Percentiles rank a stretch among this genome's conserved stretches.
Evolutionary conservation across 1,284 basidiomycete genomes (phyloP).

Genomic region (Mycena citricolor): DNA sequence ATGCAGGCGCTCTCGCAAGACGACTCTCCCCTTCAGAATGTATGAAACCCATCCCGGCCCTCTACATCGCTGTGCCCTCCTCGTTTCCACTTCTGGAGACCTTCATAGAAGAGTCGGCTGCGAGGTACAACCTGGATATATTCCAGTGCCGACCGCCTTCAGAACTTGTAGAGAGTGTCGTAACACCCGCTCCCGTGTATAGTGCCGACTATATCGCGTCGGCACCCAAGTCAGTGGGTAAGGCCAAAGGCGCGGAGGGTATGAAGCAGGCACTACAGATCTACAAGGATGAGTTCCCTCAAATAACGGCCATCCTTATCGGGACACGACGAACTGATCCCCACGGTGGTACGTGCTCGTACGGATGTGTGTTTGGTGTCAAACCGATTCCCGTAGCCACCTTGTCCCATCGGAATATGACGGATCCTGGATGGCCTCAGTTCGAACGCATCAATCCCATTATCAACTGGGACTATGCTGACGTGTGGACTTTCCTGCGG

Average conservation of each 20-base stretch:
- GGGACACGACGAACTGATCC: constrained; percentile 90
- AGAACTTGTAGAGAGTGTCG: constrained; percentile 45
- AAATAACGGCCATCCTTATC: constrained; percentile 81
- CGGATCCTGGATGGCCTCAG: constrained; percentile 85
- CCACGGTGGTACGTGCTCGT: constrained; percentile 74
- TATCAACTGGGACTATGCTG: constrained; percentile 89
- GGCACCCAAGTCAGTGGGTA: constrained; percentile 39
- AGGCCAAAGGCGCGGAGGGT: constrained; percentile 64
- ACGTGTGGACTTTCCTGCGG: constrained; percentile 89
- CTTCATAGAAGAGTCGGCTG: constrained; percentile 73
- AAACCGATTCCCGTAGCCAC: constrained; percentile 43
- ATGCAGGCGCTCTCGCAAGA: constrained; percentile 67
- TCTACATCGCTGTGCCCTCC: constrained; percentile 90
- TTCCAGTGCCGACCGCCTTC: constrained; percentile 54
- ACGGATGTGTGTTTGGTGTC: constrained; percentile 7
- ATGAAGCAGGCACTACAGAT: constrained; percentile 82
- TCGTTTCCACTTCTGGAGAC: constrained; percentile 84
- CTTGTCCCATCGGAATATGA: constrained; percentile 72
- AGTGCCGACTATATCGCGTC: constrained; percentile 25
- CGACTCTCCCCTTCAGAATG: constrained; percentile 34
- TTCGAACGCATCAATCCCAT: constrained; percentile 95
- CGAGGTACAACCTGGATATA: constrained; percentile 79
- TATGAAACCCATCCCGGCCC: constrained; percentile 62
- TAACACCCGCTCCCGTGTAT: constrained; percentile 32
- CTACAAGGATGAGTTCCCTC: constrained; percentile 69